Percentiles rank a stretch among this genome's conserved stretches.
These are phyloP conservation scores for Beauveria sp. DNA, from an alignment of 2,329 filamentous ascomycete genomes.

Conservation along the genomic window DNA sequence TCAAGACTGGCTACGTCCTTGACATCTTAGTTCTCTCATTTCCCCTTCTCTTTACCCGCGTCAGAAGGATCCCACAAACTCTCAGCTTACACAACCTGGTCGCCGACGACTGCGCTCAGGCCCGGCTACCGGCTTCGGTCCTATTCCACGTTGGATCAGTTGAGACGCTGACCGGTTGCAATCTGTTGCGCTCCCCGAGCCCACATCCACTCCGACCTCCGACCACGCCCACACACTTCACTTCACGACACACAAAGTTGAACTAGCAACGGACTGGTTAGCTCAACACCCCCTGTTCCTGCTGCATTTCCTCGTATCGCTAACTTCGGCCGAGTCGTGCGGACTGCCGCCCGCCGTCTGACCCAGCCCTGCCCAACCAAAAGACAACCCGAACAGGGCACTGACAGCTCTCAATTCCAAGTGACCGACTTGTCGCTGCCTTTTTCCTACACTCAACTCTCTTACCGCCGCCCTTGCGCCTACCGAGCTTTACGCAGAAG, in stretches of 20 bases:
- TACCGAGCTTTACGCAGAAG: not conserved
- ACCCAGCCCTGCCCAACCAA: slow-evolving; percentile 4
- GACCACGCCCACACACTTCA: not conserved
- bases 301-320: not conserved
- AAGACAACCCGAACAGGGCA: not conserved
- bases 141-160: not conserved
- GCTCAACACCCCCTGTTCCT: not conserved
- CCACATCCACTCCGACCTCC: not conserved
- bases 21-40: not conserved
- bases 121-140: not conserved
- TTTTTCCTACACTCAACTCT: not conserved
- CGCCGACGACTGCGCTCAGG: not conserved
- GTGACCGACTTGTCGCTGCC: not conserved
- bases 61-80: not conserved
- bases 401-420: not conserved
- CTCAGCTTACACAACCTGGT: not conserved
- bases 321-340: slow-evolving; percentile 7
- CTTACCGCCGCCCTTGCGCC: not conserved
- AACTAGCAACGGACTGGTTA: slow-evolving; percentile 1
- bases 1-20: not conserved
- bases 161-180: not conserved
- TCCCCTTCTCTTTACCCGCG: not conserved
- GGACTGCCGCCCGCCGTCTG: slow-evolving; percentile 1
- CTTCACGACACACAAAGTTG: not conserved
- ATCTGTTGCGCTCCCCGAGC: not conserved